Evolutionary conservation across 768 basidiomycete genomes (phyloP).

Genomic region (Macrolepiota albuminosa): DNA sequence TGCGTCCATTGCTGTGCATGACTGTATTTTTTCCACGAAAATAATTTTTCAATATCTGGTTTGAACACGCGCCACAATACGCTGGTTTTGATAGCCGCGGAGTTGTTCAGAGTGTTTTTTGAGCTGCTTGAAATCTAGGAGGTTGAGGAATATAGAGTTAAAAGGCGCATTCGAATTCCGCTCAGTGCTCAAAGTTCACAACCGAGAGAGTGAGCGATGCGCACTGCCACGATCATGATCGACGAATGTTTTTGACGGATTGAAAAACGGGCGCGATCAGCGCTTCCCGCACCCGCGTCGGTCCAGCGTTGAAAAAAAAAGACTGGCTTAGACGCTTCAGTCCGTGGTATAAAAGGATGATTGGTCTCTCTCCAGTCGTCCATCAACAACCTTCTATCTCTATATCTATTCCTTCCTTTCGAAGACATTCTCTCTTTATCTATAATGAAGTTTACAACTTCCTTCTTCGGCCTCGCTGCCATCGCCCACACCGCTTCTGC

Average conservation of each 20-base stretch:
- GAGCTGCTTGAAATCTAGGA: background rate
- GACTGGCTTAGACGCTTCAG: background rate
- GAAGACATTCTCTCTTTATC: background rate
- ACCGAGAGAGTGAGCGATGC: too few species aligned
- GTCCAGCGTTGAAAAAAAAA: background rate
- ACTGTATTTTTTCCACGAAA: background rate
- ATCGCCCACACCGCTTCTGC: slow-evolving; percentile 26
- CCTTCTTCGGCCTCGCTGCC: slow-evolving; percentile 19
- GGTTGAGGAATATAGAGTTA: background rate
- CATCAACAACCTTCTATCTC: background rate
- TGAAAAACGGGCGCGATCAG: background rate
- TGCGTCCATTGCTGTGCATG: background rate
- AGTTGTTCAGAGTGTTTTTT: background rate
- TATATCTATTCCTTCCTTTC: background rate
- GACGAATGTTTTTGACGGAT: background rate
- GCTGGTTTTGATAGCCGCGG: background rate
- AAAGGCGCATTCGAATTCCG: background rate
- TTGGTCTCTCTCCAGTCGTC: background rate
- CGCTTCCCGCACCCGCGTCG: background rate
- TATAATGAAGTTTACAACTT: slow-evolving; percentile 22
- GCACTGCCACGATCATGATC: slow-evolving; percentile 1
- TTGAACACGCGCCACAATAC: background rate
- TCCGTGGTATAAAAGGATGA: background rate
- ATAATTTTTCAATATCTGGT: background rate
- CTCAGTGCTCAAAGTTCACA: background rate